Base-by-base conservation (phyloP, 2,329 filamentous ascomycete species). In the Stenocarpella maydis region DNA sequence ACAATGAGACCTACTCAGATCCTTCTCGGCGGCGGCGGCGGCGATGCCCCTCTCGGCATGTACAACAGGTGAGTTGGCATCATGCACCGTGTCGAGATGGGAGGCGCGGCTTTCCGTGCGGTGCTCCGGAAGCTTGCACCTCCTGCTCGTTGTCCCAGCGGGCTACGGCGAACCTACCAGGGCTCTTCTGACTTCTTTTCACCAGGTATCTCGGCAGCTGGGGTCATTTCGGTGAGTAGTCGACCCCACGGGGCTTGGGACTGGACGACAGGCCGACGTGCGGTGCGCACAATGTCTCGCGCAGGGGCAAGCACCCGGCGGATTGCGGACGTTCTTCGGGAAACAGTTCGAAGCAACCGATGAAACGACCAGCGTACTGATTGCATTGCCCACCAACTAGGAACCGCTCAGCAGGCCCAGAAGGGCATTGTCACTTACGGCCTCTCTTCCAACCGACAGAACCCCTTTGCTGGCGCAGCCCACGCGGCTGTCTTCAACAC, bases 401-500 rank as follows among this genome's bases (percentile, higher is more conserved):
- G 70, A 21, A 69, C 70, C 43, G 21, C 47, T 49, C 67, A 66
- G 75, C 78, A 82, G 79, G 86, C 86, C 80, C 88, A 91, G 80
- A 89, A 86, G 80, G 89, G 89, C 71, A 88, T 91, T 76, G 80
- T 89, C 78, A 83, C 83, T 77, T 98, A 97, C 84, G 87, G 91
- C 74, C 80, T 99, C 75, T 91, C 93, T 76, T 83, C 92, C 75
- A 98, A 99, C 88, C 91, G 92, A 80, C 95, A 97, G 86, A 91
- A 92, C 78, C 92, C 94, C 73, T 87, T 97, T 75, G 94, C 94
- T 73, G 93, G 93, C 77, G 85, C 91, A 71, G 82, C 87, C 74
- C 84, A 95, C 82, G 92, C 91, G 75, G 95, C 95, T 78, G 84
- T 98, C 85, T 98, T 98, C 91, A 99, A 99, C 89, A 91, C 90